Evolutionary conservation across 1,284 basidiomycete species (phyloP).

Genomic region (Gomphus bonarii): DNA sequence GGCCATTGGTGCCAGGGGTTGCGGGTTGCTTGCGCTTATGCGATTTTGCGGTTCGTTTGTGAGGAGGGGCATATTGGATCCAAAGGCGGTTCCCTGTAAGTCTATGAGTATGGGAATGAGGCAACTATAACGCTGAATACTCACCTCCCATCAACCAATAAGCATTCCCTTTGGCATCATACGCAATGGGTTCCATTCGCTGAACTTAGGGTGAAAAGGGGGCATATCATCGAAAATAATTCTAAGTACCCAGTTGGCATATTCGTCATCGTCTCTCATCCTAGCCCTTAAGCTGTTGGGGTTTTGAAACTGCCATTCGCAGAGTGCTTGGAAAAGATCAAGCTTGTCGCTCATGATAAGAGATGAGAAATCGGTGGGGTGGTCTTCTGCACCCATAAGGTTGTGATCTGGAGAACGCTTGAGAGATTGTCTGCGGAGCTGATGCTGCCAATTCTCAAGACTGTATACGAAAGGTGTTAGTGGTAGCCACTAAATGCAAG

Average conservation of each 20-base stretch:
- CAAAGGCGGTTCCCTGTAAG: conserved; percentile 67
- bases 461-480: conserved; percentile 28
- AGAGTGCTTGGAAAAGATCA: conserved; percentile 61
- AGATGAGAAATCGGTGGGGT: conserved; percentile 14
- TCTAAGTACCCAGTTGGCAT: conserved; percentile 58
- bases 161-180: conserved; percentile 70
- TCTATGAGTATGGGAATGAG: background rate
- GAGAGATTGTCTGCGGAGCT: conserved; percentile 59
- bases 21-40: background rate
- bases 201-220: conserved; percentile 23
- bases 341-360: conserved; percentile 65
- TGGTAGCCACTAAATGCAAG: conserved; percentile 9
- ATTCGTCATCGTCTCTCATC: conserved; percentile 72
- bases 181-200: conserved; percentile 83
- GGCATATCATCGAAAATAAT: conserved; percentile 3
- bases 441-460: conserved; percentile 63
- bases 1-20: conserved; percentile 6
- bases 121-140: conserved; percentile 15
- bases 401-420: conserved; percentile 59
- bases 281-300: conserved; percentile 49
- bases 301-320: conserved; percentile 78
- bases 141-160: conserved; percentile 83
- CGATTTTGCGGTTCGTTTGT: background rate
- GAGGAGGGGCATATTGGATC: conserved; percentile 64
- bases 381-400: conserved; percentile 39